Conservation (phyloP, 108 stramenopile genomes). For the Discostella pseudostelligera region DNA sequence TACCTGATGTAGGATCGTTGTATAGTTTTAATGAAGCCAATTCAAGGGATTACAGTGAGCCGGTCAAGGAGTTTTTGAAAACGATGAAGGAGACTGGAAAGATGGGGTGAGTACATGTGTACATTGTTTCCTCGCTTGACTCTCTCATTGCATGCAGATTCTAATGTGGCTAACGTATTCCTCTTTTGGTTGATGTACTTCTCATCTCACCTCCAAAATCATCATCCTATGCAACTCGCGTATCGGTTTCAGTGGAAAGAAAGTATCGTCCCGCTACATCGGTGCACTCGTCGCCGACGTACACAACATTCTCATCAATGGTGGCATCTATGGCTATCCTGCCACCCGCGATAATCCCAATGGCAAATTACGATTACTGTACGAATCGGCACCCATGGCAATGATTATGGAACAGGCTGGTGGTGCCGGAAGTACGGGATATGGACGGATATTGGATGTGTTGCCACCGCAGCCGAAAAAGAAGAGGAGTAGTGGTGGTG, state of each 20-base stretch:
- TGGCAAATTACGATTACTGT: slow-evolving; percentile 87
- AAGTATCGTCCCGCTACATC: slow-evolving; percentile 77
- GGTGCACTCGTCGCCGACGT: slow-evolving; percentile 98
- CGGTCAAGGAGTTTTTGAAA: slow-evolving; percentile 68
- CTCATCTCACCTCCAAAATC: background rate
- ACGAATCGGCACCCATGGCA: slow-evolving; percentile 97
- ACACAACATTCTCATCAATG: slow-evolving; percentile 98
- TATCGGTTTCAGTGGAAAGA: slow-evolving; percentile 32
- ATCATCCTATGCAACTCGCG: background rate
- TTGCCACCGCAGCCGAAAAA: slow-evolving; percentile 52
- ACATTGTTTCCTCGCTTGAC: too few relatives aligned
- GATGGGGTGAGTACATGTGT: slow-evolving; percentile 43
- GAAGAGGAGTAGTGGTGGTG: background rate
- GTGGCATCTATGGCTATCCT: slow-evolving; percentile 98
- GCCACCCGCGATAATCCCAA: slow-evolving; percentile 77
- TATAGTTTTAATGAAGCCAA: slow-evolving; percentile 99
- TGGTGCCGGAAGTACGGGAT: slow-evolving; percentile 92
- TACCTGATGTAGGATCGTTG: slow-evolving; percentile 87
- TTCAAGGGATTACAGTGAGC: slow-evolving; percentile 75
- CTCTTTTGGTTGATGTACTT: slow-evolving; percentile 1
- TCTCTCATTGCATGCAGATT: too few relatives aligned
- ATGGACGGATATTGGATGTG: slow-evolving; percentile 80
- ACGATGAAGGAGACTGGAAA: slow-evolving; percentile 57
- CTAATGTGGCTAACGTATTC: too few relatives aligned
- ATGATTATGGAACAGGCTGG: slow-evolving; percentile 99